A percentile compares a stretch with the other conserved stretches of the same genome.
These are phyloP conservation scores for Grifola frondosa DNA, from an alignment of 1,284 basidiomycete species.

Conservation along the genomic window DNA sequence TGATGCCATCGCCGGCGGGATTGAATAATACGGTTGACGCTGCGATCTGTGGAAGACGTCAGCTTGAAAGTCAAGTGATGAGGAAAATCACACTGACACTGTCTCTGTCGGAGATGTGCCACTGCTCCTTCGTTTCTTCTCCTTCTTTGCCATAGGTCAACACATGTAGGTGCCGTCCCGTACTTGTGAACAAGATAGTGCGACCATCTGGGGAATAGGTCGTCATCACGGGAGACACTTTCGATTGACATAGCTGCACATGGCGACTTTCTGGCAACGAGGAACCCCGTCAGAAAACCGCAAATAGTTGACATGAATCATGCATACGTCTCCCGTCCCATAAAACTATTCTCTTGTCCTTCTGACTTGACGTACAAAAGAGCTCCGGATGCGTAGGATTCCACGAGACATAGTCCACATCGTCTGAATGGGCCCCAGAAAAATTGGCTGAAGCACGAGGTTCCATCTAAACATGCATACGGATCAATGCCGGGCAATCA, in stretches of 20 bases:
- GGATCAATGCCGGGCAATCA: no score
- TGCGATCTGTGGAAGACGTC: slow-evolving; percentile 33
- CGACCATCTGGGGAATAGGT: slow-evolving; percentile 72
- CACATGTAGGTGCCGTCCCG: slow-evolving; percentile 55
- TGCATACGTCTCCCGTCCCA: slow-evolving; percentile 77
- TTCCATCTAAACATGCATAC: slow-evolving; percentile 55
- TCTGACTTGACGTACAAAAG: slow-evolving; percentile 74
- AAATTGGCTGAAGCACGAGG: slow-evolving; percentile 59
- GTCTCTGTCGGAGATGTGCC: slow-evolving; percentile 54
- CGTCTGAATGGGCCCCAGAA: slow-evolving; percentile 68
- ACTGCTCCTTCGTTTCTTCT: slow-evolving; percentile 59
- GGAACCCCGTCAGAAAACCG: no score
- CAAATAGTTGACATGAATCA: slow-evolving; percentile 3
- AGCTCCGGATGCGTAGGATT: slow-evolving; percentile 79
- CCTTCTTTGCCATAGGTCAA: slow-evolving; percentile 52
- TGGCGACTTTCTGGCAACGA: slow-evolving; percentile 58
- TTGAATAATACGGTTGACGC: slow-evolving; percentile 71
- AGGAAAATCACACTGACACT: slow-evolving; percentile 32
- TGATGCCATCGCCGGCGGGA: slow-evolving; percentile 65
- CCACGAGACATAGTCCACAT: slow-evolving; percentile 76
- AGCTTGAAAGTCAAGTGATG: not conserved
- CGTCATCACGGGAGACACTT: slow-evolving; percentile 58
- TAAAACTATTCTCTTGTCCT: slow-evolving; percentile 70
- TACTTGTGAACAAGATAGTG: slow-evolving; percentile 60
- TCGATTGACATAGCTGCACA: slow-evolving; percentile 56